Evolutionary conservation across 73 alveolate species (phyloP).

Genomic region (Tetrahymena elliotti): DNA sequence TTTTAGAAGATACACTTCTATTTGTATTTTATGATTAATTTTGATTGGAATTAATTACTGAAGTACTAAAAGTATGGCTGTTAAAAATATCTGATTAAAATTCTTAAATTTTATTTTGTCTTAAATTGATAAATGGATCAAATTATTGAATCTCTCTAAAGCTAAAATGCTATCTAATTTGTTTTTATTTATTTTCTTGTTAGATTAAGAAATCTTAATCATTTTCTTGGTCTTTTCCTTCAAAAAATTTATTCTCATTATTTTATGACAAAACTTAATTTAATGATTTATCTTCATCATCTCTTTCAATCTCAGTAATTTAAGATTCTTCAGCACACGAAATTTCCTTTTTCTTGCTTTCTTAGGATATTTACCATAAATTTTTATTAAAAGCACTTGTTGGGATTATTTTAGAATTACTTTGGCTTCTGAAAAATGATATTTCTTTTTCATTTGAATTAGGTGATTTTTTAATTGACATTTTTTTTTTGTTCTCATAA

Average conservation of each 20-base stretch:
- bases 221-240: not conserved
- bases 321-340: not conserved
- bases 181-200: not conserved
- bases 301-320: not conserved
- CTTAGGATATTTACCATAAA: not conserved
- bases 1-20: not conserved
- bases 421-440: not conserved
- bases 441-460: not conserved
- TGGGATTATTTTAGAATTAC: not conserved
- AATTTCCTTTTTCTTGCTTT: not conserved
- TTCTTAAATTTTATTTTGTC: not conserved
- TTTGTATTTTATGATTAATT: not conserved
- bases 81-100: not conserved
- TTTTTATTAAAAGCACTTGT: not conserved
- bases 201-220: not conserved
- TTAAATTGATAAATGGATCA: not conserved
- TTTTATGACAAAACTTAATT: not conserved
- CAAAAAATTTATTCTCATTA: not conserved
- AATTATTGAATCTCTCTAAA: not conserved
- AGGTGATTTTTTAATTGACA: not conserved
- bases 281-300: not conserved
- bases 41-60: not conserved
- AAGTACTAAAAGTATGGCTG: not conserved
- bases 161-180: not conserved
- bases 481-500: not conserved